phyloP scores from a whole-genome alignment of 164 flowering plant genomes.

The Chloranthus sessilifolius region DNA sequence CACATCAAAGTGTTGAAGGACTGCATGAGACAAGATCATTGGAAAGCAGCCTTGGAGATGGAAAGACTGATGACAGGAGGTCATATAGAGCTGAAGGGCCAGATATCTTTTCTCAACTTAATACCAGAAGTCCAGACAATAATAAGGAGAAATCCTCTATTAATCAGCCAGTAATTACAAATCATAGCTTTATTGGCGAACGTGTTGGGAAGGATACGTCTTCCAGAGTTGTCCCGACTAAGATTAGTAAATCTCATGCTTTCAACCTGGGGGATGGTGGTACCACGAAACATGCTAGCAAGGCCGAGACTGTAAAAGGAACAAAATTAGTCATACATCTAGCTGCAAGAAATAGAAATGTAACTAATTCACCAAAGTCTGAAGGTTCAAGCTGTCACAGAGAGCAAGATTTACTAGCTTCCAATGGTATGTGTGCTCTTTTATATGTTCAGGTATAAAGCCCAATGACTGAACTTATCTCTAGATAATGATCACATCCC shows the following conservation, averaged over 20 bases:
- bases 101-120: constrained; percentile 29
- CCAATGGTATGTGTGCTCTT: constrained; percentile 46
- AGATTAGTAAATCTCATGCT: constrained; percentile 35
- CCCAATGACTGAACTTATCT: no score
- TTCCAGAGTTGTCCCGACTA: constrained; percentile 35
- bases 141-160: constrained; percentile 37
- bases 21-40: constrained; percentile 28
- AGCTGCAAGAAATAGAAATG: constrained; percentile 55
- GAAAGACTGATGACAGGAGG: constrained; percentile 32
- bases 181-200: constrained; percentile 47
- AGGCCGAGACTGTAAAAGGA: constrained; percentile 55
- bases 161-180: constrained; percentile 49
- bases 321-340: constrained; percentile 82
- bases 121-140: constrained; percentile 30
- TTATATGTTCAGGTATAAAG: no score
- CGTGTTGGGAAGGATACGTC: constrained; percentile 35
- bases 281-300: constrained; percentile 32
- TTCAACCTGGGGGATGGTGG: constrained; percentile 43
- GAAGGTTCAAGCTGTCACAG: constrained; percentile 67
- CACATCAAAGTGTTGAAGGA: constrained; percentile 30
- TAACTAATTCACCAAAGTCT: constrained; percentile 49
- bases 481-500: no score
- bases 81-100: constrained; percentile 31
- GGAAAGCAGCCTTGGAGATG: constrained; percentile 33
- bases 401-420: constrained; percentile 48